A percentile compares a stretch with the other conserved stretches of the same genome.
Evolutionary conservation across 2,329 filamentous ascomycete genomes (phyloP).

Genomic region (Graphiopsis chlorocephala): DNA sequence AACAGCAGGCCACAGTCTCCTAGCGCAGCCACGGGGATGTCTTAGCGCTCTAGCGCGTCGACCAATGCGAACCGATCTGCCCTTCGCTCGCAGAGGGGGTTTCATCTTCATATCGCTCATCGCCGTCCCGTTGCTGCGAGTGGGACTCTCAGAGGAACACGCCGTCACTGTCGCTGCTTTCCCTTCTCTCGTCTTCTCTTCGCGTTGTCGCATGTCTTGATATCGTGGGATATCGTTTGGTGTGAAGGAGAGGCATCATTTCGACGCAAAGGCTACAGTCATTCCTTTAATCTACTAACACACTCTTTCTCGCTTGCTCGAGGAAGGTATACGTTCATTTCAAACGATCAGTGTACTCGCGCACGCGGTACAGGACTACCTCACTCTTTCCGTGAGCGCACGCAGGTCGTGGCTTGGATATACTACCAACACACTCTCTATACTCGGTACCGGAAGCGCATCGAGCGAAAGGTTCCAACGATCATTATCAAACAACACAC

Average conservation of each 20-base stretch:
- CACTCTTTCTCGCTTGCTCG: neutral
- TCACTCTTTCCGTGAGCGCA: constrained; percentile 10
- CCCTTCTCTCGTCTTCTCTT: neutral
- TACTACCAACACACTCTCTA: constrained; percentile 1
- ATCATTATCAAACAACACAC: neutral
- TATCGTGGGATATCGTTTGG: neutral
- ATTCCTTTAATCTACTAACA: neutral
- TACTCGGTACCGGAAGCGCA: neutral
- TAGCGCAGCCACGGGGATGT: constrained; percentile 12
- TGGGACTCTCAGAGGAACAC: neutral
- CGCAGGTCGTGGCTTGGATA: constrained; percentile 15
- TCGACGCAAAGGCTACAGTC: neutral
- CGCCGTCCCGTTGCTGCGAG: neutral
- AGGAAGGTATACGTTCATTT: constrained; percentile 6
- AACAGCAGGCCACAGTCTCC: neutral
- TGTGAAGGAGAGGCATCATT: neutral
- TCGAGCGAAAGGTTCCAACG: neutral
- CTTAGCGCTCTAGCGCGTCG: constrained; percentile 6
- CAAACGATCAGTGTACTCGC: neutral
- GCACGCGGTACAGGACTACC: neutral
- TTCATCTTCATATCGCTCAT: constrained; percentile 6
- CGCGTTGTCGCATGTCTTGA: neutral
- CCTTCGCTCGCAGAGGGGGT: neutral
- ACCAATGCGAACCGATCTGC: neutral
- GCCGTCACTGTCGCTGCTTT: neutral